Conservation (phyloP, 106 monocot genomes). For the Alisma plantagoaquatica region DNA sequence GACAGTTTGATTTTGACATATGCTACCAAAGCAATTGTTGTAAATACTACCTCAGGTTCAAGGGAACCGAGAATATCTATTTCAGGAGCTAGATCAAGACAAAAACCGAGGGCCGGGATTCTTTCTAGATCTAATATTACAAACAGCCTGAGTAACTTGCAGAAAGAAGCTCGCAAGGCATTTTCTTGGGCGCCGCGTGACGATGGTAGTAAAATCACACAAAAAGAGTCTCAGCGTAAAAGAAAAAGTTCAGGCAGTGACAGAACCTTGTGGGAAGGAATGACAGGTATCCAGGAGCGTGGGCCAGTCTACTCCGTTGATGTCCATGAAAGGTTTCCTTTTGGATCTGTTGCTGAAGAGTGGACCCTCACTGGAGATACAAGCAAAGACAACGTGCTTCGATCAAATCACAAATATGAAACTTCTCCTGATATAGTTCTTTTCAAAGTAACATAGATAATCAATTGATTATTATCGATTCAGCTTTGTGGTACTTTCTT, state of each 20-base stretch:
- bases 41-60: constrained; percentile 46
- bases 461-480: no score
- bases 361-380: constrained; percentile 85
- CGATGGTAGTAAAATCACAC: constrained; percentile 31
- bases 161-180: constrained; percentile 79
- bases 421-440: constrained; percentile 89
- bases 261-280: constrained; percentile 45
- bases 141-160: constrained; percentile 68
- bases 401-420: constrained; percentile 77
- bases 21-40: constrained; percentile 72
- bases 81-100: constrained; percentile 50
- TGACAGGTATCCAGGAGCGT: constrained; percentile 51
- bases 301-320: constrained; percentile 27
- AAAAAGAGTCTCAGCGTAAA: constrained; percentile 57
- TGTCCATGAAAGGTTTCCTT: constrained; percentile 72
- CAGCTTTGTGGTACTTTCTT: neutral
- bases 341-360: constrained; percentile 64
- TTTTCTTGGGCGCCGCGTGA: constrained; percentile 91
- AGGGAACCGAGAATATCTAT: constrained; percentile 61
- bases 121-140: constrained; percentile 52
- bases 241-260: constrained; percentile 63
- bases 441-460: constrained; percentile 47
- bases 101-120: constrained; percentile 38
- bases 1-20: constrained; percentile 63
- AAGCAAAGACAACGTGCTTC: constrained; percentile 58